Base-by-base conservation (phyloP, 2,329 filamentous ascomycete genomes). In the Pseudogymnoascus sp. region DNA sequence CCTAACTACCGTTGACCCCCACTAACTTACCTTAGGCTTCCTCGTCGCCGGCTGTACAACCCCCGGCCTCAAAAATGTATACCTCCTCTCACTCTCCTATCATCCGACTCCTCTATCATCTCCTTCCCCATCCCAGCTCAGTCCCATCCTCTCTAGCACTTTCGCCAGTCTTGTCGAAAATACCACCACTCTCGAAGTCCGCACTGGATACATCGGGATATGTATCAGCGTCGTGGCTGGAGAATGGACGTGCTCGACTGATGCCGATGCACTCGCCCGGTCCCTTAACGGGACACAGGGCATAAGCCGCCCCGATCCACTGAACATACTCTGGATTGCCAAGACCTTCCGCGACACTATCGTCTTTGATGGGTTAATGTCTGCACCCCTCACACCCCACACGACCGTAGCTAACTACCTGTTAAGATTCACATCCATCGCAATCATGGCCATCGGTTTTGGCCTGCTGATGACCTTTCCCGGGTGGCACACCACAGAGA, bases 291-390 rank as follows among this genome's bases (percentile, higher is more conserved):
- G 3, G 36, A 89, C 94, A 74, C 88, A 96, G 76, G 84, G 97
- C 43, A 87, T 84, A 16, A 85, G 95, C 39, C 91, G 97, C 71
- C 90, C 97, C 75, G 94, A 99, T 77, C 94, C 94, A 37, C 80
- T 99, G 71, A 99, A 99, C 74, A 79, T 99, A 70, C 92, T 99
- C 70, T 99, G 93, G 94, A 85, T 99, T 60, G 93, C 94, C 20
- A 87, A 88, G 68, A 96, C 96, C 67, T 99, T 99, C 79, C 97
- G 97, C 76, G 92, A 97, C 74, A 93, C 92, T 77, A 94, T 99
- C 73, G 93, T 99, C 47, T 99, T 99, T 73, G 94, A 94, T 9
- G 97, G 97, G 72, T 79, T 99, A n/a, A 87, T 99, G 89, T 94
- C 75, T 79, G 89, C 79, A 25, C 12, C 14, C 14, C 11, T 16